These are phyloP conservation scores for Chrysosporium queenslandicum DNA, from an alignment of 2,329 filamentous ascomycete species.

Conservation along the genomic window DNA sequence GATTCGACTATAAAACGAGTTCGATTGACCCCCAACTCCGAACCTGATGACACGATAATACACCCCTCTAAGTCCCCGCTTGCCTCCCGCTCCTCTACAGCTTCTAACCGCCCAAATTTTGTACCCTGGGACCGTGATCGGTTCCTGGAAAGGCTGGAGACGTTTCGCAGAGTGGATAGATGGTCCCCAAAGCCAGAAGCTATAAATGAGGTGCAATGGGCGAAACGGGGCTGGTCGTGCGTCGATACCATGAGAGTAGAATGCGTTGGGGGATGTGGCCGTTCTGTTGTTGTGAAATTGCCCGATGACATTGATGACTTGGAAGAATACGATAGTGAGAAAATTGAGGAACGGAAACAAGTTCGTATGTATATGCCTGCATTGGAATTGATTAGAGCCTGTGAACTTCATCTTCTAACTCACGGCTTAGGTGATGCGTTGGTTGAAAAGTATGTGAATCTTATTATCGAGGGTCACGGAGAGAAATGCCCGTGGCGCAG, in stretches of 20 bases:
- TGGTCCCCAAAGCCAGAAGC: constrained; percentile 88
- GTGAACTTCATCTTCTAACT: neutral
- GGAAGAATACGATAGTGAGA: constrained; percentile 37
- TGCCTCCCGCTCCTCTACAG: constrained; percentile 25
- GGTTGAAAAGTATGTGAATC: constrained; percentile 62
- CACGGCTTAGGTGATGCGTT: constrained; percentile 48
- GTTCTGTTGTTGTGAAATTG: constrained; percentile 72
- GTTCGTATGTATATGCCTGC: constrained; percentile 30
- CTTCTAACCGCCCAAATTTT: constrained; percentile 54
- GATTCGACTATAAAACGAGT: constrained; percentile 18
- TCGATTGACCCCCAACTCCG: constrained; percentile 12
- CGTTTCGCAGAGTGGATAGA: constrained; percentile 80
- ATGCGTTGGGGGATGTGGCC: constrained; percentile 70
- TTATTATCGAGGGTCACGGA: constrained; percentile 65
- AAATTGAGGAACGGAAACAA: constrained; percentile 35
- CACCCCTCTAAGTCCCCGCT: constrained; percentile 15
- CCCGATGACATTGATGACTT: constrained; percentile 53
- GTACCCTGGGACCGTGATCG: constrained; percentile 75
- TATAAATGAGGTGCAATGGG: constrained; percentile 88
- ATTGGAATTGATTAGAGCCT: too few relatives aligned
- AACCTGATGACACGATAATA: constrained; percentile 9
- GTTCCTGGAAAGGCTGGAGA: constrained; percentile 70
- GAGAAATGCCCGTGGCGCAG: constrained; percentile 79
- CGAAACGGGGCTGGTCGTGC: constrained; percentile 84
- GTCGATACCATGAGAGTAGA: constrained; percentile 71